These are phyloP conservation scores for Rostrohypoxylon terebratum DNA, from an alignment of 495 filamentous ascomycete species.

Conservation along the genomic window DNA sequence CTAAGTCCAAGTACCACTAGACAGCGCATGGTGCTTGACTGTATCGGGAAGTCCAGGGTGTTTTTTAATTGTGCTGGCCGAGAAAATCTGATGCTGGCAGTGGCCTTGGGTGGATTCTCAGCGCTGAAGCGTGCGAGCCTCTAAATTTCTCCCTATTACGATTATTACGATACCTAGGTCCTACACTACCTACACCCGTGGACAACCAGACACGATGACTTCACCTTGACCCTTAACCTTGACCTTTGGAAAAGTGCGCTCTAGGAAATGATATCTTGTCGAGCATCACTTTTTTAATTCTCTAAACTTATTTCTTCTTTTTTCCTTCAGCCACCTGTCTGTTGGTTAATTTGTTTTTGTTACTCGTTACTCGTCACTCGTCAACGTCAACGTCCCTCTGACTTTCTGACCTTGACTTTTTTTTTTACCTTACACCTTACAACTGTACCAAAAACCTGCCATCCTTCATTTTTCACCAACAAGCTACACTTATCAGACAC, in stretches of 20 bases:
- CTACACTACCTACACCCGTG: no score
- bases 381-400: neutral
- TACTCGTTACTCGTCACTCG: neutral
- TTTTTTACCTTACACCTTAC: slow-evolving; percentile 9
- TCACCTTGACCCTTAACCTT: no score
- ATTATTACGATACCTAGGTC: neutral
- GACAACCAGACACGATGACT: slow-evolving; percentile 20
- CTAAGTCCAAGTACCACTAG: slow-evolving; percentile 35
- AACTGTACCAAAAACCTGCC: neutral
- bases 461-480: slow-evolving; percentile 3
- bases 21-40: slow-evolving; percentile 43
- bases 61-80: slow-evolving; percentile 47
- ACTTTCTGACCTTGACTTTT: neutral
- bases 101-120: neutral
- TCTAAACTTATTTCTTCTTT: neutral
- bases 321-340: slow-evolving; percentile 1
- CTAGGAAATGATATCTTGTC: neutral
- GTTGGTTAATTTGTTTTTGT: slow-evolving; percentile 29
- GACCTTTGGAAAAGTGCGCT: slow-evolving; percentile 1
- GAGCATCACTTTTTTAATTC: neutral
- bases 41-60: slow-evolving; percentile 48
- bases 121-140: slow-evolving; percentile 15
- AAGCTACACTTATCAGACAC: neutral
- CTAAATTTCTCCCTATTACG: slow-evolving; percentile 28
- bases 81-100: slow-evolving; percentile 49